Conservation (phyloP, 1,139 yeast genomes). For the Nakaseomyces uthaithaninus region DNA sequence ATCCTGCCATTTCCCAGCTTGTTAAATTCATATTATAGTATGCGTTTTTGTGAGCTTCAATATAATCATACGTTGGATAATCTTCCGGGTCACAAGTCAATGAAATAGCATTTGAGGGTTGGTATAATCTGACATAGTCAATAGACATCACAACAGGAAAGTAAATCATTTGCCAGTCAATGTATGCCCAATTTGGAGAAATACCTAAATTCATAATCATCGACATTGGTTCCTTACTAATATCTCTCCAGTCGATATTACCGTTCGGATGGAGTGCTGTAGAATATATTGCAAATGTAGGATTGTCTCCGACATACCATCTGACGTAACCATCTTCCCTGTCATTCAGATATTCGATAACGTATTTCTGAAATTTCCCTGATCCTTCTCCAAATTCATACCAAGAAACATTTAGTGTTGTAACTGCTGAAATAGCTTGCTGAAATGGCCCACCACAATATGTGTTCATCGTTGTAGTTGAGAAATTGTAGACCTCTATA, state of each 20-base stretch:
- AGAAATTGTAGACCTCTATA: slow-evolving; percentile 51
- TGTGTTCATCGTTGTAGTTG: slow-evolving; percentile 62
- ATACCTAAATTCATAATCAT: slow-evolving; percentile 70
- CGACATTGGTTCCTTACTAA: slow-evolving; percentile 83
- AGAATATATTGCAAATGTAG: slow-evolving; percentile 55
- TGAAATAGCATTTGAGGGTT: slow-evolving; percentile 46
- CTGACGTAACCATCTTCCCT: slow-evolving; percentile 57
- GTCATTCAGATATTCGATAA: slow-evolving; percentile 70
- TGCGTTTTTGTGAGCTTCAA: slow-evolving; percentile 52
- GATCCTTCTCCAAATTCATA: slow-evolving; percentile 49
- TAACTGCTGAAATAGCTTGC: slow-evolving; percentile 71
- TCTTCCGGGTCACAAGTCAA: slow-evolving; percentile 70
- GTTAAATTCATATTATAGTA: slow-evolving; percentile 59
- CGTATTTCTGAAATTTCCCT: slow-evolving; percentile 57
- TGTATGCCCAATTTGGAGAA: slow-evolving; percentile 75
- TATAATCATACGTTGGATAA: slow-evolving; percentile 69
- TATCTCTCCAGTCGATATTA: slow-evolving; percentile 63
- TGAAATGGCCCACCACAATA: slow-evolving; percentile 82
- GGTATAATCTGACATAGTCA: slow-evolving; percentile 75
- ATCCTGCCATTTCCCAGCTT: slow-evolving; percentile 60
- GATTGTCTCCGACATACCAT: slow-evolving; percentile 71
- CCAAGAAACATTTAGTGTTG: slow-evolving; percentile 68
- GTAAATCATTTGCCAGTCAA: slow-evolving; percentile 60
- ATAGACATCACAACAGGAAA: slow-evolving; percentile 64
- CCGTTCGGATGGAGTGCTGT: slow-evolving; percentile 74